These are phyloP conservation scores for Elongisporangium undulatum DNA, from an alignment of 352 stramenopile species.

Conservation along the genomic window DNA sequence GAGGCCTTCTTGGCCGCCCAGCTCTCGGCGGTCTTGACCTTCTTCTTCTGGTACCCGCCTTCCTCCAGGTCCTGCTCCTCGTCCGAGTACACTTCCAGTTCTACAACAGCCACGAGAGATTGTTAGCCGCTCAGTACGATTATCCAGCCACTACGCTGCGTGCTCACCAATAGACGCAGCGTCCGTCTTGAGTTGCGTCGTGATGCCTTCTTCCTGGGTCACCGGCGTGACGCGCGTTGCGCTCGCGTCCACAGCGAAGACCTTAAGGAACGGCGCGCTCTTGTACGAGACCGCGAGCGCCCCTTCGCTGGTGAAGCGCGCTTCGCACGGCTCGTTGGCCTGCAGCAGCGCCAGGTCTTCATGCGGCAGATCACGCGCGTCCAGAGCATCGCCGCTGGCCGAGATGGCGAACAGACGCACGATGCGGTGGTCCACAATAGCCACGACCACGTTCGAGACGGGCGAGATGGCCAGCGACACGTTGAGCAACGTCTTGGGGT, in stretches of 20 bases:
- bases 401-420: conserved; percentile 59
- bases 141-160: conserved; percentile 1
- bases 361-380: conserved; percentile 15
- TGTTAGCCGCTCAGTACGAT: conserved; percentile 3
- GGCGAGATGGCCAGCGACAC: conserved; percentile 57
- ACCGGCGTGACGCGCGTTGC: conserved; percentile 2
- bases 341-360: conserved; percentile 32
- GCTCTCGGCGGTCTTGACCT: conserved; percentile 41
- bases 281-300: conserved; percentile 54
- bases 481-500: conserved; percentile 39
- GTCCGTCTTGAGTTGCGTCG: conserved; percentile 21
- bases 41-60: conserved; percentile 79
- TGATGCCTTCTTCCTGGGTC: conserved; percentile 15
- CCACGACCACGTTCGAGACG: conserved; percentile 45
- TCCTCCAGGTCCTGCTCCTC: conserved; percentile 55
- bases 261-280: conserved; percentile 49
- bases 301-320: conserved; percentile 41
- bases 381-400: conserved; percentile 13
- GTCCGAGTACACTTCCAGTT: conserved; percentile 39
- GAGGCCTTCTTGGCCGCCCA: background rate
- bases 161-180: conserved; percentile 52
- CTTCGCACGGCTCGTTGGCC: conserved; percentile 39
- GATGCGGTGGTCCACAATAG: conserved; percentile 43
- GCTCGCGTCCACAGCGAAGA: conserved; percentile 31
- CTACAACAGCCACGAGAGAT: conserved; percentile 15